Evolutionary conservation across 148 eudicot genomes (phyloP).

Genomic region (Rhododendron ferrugineum): DNA sequence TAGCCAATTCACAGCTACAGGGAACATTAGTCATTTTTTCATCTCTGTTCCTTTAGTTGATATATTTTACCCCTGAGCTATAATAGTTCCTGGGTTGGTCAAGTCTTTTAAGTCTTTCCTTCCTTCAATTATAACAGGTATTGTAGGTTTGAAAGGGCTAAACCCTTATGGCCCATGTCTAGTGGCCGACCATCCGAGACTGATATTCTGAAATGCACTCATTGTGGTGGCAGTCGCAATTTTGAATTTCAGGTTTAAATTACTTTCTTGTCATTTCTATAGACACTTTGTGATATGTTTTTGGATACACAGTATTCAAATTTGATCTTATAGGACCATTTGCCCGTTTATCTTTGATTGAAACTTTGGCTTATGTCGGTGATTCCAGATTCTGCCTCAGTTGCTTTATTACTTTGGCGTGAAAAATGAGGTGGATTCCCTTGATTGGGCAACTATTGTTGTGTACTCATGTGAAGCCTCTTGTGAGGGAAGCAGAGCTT

Average conservation of each 20-base stretch:
- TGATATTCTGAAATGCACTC: conserved; percentile 5
- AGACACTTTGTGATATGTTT: neutral
- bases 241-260: conserved; percentile 7
- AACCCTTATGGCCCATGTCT: conserved; percentile 26
- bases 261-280: neutral
- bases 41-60: neutral
- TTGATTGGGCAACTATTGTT: conserved; percentile 82
- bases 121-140: conserved; percentile 35
- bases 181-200: conserved; percentile 7
- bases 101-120: neutral
- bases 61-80: neutral
- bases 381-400: conserved; percentile 75
- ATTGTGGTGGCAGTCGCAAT: neutral
- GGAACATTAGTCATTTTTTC: neutral
- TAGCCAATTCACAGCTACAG: neutral
- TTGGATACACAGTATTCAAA: neutral
- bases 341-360: neutral
- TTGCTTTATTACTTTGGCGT: conserved; percentile 75
- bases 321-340: neutral
- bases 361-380: neutral
- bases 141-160: conserved; percentile 46
- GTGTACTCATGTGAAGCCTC: conserved; percentile 72
- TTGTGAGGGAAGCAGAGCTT: conserved; percentile 47
- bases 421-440: conserved; percentile 59
- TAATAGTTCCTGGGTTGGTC: neutral